phyloP scores from a whole-genome alignment of 805 yeast genomes.

The Yamadazyma laniorum region DNA sequence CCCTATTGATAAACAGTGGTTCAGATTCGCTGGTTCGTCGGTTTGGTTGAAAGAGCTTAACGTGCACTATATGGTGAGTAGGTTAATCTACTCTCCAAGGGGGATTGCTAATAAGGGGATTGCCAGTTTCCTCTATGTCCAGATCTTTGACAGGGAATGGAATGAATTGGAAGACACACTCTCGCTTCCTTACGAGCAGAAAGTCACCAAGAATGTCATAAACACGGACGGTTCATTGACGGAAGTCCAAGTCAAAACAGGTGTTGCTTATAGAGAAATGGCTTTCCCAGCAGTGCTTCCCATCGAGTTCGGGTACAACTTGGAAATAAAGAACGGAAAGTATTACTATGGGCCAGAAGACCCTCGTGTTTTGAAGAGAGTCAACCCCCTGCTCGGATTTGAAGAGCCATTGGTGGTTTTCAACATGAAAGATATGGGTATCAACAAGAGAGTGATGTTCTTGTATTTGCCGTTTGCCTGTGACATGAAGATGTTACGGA shows the following conservation, averaged over 20 bases:
- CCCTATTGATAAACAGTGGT: slow-evolving; percentile 27
- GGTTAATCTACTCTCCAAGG: slow-evolving; percentile 25
- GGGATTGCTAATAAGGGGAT: slow-evolving; percentile 25
- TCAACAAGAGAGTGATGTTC: slow-evolving; percentile 23
- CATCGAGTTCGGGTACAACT: slow-evolving; percentile 15
- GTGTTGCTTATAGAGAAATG: slow-evolving; percentile 16
- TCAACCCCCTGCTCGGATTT: slow-evolving; percentile 27
- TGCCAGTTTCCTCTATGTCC: slow-evolving; percentile 24
- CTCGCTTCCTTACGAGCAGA: slow-evolving; percentile 21
- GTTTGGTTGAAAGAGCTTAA: slow-evolving; percentile 33
- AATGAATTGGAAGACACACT: slow-evolving; percentile 19
- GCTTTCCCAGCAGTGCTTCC: slow-evolving; percentile 20
- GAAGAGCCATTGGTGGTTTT: slow-evolving; percentile 25
- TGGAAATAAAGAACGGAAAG: slow-evolving; percentile 11
- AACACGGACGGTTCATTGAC: slow-evolving; percentile 18
- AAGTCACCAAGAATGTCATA: slow-evolving; percentile 11
- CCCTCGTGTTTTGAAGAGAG: slow-evolving; percentile 42
- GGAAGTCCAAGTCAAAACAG: slow-evolving; percentile 10
- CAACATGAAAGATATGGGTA: slow-evolving; percentile 17
- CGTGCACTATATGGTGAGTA: slow-evolving; percentile 29
- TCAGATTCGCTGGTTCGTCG: slow-evolving; percentile 30
- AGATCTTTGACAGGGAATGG: slow-evolving; percentile 21
- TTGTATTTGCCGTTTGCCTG: slow-evolving; percentile 20
- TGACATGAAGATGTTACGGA: slow-evolving; percentile 15
- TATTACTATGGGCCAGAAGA: slow-evolving; percentile 43